Base-by-base conservation (phyloP, 2,329 filamentous ascomycete genomes). In the Phaeophleospora eucalypticola region DNA sequence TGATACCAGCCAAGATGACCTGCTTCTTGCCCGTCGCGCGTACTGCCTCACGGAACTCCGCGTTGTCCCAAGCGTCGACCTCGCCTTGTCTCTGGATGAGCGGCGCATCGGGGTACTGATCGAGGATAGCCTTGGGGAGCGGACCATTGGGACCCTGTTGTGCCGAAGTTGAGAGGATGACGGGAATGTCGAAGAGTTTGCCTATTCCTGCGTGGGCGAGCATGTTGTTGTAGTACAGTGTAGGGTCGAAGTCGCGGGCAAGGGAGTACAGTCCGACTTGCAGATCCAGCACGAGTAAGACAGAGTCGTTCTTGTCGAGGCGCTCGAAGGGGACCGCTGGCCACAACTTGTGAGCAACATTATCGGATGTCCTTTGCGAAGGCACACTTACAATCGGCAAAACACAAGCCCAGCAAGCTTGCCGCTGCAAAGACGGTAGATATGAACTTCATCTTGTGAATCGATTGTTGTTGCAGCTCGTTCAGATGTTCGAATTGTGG, bases 11-110 rank as follows among this genome's bases (percentile, higher is more conserved):
- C 14, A 90, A 66, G 60, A 89, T 85, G 58, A 89, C 71, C 64
- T 89, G 86, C 21, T 75, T 81, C 64, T 81, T 82, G 48, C 78
- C 78, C 3, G 83, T 78, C 1, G 82, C 83, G 53, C 75, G 68
- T 51, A 89, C 74, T 2, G 86, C 84, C 1, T 71, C 72, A 29
- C 77, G 76, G 71, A 89, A 88, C 0, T 85, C 78, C 2, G 74
- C 56, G 57, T 87, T 88, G 62, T 89, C 86, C 86, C 84, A 88
- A 2, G 86, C 85, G 61, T 88, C 79, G 59, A 89, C 84, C 61
- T 89, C 82, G 33, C 86, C 85, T 51, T 83, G 75, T 29, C 86
- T 80, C 57, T 76, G 72, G 60, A 89, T 78, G 9, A 87, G 69
- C 0, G 85, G 79, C 0, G 82, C 79, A 37, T 79, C 68, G 19